Evolutionary conservation across 768 basidiomycete species (phyloP).

Genomic region (Mycena leptocephala): DNA sequence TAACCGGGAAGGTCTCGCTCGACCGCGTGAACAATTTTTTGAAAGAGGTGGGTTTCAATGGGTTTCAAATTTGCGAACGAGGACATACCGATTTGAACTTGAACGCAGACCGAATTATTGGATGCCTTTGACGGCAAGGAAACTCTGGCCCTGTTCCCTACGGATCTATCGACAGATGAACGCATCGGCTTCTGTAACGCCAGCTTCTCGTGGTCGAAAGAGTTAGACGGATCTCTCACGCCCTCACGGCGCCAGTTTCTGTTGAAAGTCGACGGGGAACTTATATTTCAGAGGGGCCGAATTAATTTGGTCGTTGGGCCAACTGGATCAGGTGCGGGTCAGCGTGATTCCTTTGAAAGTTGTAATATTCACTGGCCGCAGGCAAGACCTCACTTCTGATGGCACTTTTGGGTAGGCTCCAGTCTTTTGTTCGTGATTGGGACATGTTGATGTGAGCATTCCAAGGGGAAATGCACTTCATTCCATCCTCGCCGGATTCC

Average conservation of each 20-base stretch:
- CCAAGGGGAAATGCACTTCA: constrained; percentile 78
- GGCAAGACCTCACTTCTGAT: constrained; percentile 80
- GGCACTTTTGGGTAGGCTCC: constrained; percentile 68
- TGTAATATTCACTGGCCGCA: constrained; percentile 60
- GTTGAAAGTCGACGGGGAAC: constrained; percentile 65
- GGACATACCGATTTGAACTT: neutral
- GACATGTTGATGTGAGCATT: constrained; percentile 2
- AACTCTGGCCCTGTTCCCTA: constrained; percentile 28
- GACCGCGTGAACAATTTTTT: constrained; percentile 66
- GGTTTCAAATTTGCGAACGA: neutral
- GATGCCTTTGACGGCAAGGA: constrained; percentile 52
- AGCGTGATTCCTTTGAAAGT: constrained; percentile 43
- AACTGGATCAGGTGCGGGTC: constrained; percentile 55
- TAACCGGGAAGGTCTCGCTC: constrained; percentile 70
- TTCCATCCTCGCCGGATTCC: constrained; percentile 65
- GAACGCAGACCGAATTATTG: constrained; percentile 63
- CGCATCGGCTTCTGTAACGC: constrained; percentile 70
- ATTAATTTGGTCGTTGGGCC: constrained; percentile 76
- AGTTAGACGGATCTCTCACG: constrained; percentile 43
- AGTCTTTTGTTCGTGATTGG: constrained; percentile 50
- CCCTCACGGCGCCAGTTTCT: constrained; percentile 63
- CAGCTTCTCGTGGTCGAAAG: constrained; percentile 69
- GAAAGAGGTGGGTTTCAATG: constrained; percentile 52
- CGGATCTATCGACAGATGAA: constrained; percentile 29
- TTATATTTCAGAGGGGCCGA: constrained; percentile 67